Evolutionary conservation across 129 eudicot species (phyloP).

Genomic region (Arctium lappa): DNA sequence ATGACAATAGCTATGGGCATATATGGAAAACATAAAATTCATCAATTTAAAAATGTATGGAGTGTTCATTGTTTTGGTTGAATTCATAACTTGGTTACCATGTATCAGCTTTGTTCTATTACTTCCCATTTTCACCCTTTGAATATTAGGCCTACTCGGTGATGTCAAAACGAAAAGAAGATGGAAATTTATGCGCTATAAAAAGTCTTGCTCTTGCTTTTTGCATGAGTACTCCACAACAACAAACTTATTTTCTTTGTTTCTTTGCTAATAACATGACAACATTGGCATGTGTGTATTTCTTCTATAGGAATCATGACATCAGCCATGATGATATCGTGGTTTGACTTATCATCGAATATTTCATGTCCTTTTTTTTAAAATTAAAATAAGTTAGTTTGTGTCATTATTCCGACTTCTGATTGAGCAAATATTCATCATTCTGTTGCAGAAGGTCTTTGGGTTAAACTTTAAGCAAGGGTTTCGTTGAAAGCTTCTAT

Average conservation of each 20-base stretch:
- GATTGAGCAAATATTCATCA: neutral
- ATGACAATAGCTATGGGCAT: neutral
- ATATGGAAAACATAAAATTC: slow-evolving; percentile 1
- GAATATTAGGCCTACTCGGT: neutral
- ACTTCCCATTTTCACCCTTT: neutral
- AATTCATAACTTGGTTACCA: neutral
- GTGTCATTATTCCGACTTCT: neutral
- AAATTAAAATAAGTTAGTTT: neutral
- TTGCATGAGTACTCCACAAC: too few species aligned
- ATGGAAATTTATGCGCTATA: neutral
- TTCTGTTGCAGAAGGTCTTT: neutral
- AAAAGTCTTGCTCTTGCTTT: neutral
- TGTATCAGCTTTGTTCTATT: neutral
- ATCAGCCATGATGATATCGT: slow-evolving; percentile 11
- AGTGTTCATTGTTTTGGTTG: neutral
- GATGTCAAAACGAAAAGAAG: neutral
- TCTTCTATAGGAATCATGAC: neutral
- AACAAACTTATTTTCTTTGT: too few species aligned
- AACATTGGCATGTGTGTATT: neutral
- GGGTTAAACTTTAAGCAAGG: neutral
- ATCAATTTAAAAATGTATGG: neutral
- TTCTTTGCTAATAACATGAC: neutral
- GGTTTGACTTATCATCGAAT: neutral
- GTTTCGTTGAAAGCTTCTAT: neutral
- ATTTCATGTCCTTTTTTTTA: neutral